Base-by-base conservation (phyloP, 257 asterid species). In the Perilla frutescens region DNA sequence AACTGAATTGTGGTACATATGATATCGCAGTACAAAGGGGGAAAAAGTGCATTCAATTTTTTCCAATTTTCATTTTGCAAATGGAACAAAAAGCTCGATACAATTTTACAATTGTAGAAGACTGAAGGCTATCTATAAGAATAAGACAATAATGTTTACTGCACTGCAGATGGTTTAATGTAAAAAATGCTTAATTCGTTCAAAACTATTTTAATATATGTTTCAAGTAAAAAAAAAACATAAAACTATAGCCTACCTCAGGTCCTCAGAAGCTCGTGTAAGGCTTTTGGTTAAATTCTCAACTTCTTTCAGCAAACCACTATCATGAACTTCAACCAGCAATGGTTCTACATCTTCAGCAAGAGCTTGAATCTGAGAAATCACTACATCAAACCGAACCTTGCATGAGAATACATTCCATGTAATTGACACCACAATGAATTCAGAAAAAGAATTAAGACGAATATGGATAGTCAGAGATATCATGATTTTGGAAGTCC, bases 341-440 rank as follows among this genome's bases (percentile, higher is more conserved):
- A 95, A 77, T 65, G 99, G 98, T 81, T 95, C 92, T 66, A 92
- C 71, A 81, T 92, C 96, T 68, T 89, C 96, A 77, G 98, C 92
- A 88, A 95, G 84, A 89, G 96, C 97, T 84, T 88, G 80, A 76
- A 95, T 90, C 99, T 95, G 98, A 83, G 89, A 83, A 78, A 81
- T 81, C 88, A 87, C 92, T 83, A 87, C 88, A 88, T 85, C 90
- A 82, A 83, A 81, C 83, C 75, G 81, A 73, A 82, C 65, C 68
- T 80, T 61, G 90, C 88, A 84, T 84, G 90, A 88, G 88, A 82
- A 87, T 74, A 68, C 62, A 78, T 69, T 76, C 67, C 75, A 63
- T 13, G 40, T 45, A 36, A 77, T 61, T 29, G 50, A 51, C 26
- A 49, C 15, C 69, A 68, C n/a, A 14, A 37, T 45, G 59, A 63